Base-by-base conservation (phyloP, 202 grass and related monocot genomes). In the Brachypodium distachyon region DNA sequence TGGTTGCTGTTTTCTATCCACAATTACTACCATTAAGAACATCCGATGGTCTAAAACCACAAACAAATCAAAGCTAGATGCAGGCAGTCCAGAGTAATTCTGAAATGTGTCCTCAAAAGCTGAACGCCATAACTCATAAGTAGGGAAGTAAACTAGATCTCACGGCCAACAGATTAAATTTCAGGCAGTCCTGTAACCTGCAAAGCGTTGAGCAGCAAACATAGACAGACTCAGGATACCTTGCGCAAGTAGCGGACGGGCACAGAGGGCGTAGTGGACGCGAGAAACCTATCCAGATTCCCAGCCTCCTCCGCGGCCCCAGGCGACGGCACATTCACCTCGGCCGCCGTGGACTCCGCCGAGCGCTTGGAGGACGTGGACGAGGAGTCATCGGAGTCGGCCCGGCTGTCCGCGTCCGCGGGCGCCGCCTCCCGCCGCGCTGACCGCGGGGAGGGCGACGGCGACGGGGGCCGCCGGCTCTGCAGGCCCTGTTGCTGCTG, bases 271-370 rank as follows among this genome's bases (percentile, higher is more conserved):
- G 89, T 95, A 1, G 92, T 99, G 32, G 83, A 90, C 62, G 87
- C 48, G 42, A 99, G 81, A 74, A 99, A 89, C 58, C 85, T 86
- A 68, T 99, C 87, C 12, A 99, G 77, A 83, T 99, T 99, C 62
- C 84, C 90, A 37, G 34, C 58, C 47, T 90, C 85, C 4, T 58
- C 73, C 7, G 22, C 21, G 10, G 53, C 34, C 46, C n/a, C 54
- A 26, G 59, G 7, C 25, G 67, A 6, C 9, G 68, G 3, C 12
- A 62, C 67, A 83, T 73, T 79, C 79, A 63, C 29, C 2, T 80
- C 84, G 39, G 43, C n/a, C 19, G 77, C 43, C 51, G 65, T 64
- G 49, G 77, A 79, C 11, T 58, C 72, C 61, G 77, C 63, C 7
- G 81, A 84, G 2, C 79, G 79, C 48, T 82, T 82, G 9, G 83